Base-by-base conservation (phyloP, 2,329 filamentous ascomycete genomes). In the Botrytis porri region DNA sequence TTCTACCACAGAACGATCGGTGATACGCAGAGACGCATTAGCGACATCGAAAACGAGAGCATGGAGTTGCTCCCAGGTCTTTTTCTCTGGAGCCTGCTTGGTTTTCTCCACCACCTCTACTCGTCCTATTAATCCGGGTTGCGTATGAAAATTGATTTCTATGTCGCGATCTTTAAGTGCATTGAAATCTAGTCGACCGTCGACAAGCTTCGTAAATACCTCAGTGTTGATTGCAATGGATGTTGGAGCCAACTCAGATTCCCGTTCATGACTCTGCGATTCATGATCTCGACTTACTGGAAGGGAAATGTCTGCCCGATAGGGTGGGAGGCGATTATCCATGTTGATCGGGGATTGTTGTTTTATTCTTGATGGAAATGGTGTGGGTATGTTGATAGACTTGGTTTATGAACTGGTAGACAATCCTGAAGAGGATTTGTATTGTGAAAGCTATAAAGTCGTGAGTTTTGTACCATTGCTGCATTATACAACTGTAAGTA, bases 351-450 rank as follows among this genome's bases (percentile, higher is more conserved):
- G n/a, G 6, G n/a, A n/a, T 51, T 51, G 7, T 18, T 57, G 2
- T 14, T 29, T 29, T 57, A 1, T 57, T 29, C n/a, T 16, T 29
- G n/a, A 57, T 29, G n/a, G 6, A 4, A 29, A 29, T 29, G 1
- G 4, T 9, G 6, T 18, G n/a, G 14, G 8, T 57, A 7, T 9
- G 7, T 1, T 32, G 14, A 29, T 9, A 2, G 3, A 7, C 14
- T 29, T 29, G 6, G 2, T 29, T 4, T 18, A 9, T 18, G 3
- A 32, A 29, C 14, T 29, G 32, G n/a, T 0, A 29, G 3, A 18
- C 3, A 29, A 29, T 18, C 4, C 16, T 18, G 51, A 18, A 29
- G 6, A 29, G 14, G n/a, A 29, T 14, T 3, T 29, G 25, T 14
- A 54, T 54, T 29, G 4, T 29, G n/a, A 29, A 29, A 57, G 6